phyloP scores from a whole-genome alignment of 2,329 filamentous ascomycete genomes.

The Cercospora beticola region DNA sequence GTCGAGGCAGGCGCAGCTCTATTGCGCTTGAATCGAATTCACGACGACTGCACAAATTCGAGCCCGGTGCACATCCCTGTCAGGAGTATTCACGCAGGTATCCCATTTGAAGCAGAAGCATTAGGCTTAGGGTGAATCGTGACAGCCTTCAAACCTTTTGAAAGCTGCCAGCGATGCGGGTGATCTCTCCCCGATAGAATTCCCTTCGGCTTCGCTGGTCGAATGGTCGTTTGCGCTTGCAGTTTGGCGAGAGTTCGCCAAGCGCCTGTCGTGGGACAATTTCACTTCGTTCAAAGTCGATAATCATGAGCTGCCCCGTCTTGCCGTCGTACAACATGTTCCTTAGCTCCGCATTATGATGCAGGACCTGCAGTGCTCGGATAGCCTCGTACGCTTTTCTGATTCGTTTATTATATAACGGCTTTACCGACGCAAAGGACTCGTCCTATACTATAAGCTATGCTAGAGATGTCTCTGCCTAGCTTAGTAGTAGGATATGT shows the following conservation, averaged over 20 bases:
- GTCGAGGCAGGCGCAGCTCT: too few species aligned
- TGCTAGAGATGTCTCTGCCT: not conserved
- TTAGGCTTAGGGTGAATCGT: too few species aligned
- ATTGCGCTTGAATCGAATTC: too few species aligned
- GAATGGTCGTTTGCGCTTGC: constrained; percentile 4
- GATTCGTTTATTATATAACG: not conserved
- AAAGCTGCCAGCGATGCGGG: not conserved
- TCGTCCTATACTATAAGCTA: not conserved
- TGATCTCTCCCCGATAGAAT: not conserved
- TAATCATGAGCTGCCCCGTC: constrained; percentile 1
- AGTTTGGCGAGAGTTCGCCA: constrained; percentile 1
- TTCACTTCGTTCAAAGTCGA: constrained; percentile 7
- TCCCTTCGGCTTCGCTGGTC: not conserved
- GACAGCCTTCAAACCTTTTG: not conserved
- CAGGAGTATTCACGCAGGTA: too few species aligned
- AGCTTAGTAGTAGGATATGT: not conserved
- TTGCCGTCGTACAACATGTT: not conserved
- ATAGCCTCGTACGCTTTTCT: constrained; percentile 3
- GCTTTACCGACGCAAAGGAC: not conserved
- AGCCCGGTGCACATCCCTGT: too few species aligned
- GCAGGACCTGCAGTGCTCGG: constrained; percentile 1
- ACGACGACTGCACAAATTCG: too few species aligned
- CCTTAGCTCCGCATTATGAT: not conserved
- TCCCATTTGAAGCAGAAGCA: too few species aligned
- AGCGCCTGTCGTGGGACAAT: constrained; percentile 7